These are phyloP conservation scores for Beauveria rudraprayagi DNA, from an alignment of 2,329 filamentous ascomycete species.

Conservation along the genomic window DNA sequence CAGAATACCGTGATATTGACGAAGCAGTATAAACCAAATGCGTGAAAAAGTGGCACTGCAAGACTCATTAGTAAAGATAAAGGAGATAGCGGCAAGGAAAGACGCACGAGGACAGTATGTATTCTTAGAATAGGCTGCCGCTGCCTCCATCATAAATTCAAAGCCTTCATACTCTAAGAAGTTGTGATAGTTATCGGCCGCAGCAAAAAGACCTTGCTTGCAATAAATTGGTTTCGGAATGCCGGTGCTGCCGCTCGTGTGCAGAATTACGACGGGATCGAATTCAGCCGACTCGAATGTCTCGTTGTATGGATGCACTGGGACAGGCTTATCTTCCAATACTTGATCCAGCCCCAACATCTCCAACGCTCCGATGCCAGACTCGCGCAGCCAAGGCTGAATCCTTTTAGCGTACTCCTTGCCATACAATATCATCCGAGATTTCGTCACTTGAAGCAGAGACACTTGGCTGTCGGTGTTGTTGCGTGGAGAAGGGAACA, in stretches of 20 bases:
- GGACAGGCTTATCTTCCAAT: conserved; percentile 26
- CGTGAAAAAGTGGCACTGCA: conserved; percentile 2
- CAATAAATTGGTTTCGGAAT: conserved; percentile 37
- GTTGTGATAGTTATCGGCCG: conserved; percentile 24
- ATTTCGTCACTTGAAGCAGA: conserved; percentile 36
- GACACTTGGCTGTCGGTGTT: conserved; percentile 36
- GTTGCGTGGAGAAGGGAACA: conserved; percentile 38
- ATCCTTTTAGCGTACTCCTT: conserved; percentile 11
- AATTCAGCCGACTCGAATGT: conserved; percentile 33
- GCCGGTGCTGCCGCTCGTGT: conserved; percentile 40
- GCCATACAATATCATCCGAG: conserved; percentile 28
- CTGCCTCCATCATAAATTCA: conserved; percentile 2
- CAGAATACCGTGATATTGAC: neutral
- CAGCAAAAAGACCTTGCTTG: conserved; percentile 29
- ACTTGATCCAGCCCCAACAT: conserved; percentile 27
- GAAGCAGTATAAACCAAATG: conserved; percentile 1
- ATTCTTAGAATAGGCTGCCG: neutral
- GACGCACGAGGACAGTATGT: neutral
- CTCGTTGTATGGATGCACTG: conserved; percentile 31
- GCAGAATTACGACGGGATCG: conserved; percentile 34
- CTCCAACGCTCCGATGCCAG: conserved; percentile 27
- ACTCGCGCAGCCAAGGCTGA: conserved; percentile 11
- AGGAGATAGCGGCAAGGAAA: too few species aligned
- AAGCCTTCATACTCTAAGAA: conserved; percentile 19
- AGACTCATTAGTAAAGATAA: neutral